Percentiles rank a stretch among this genome's conserved stretches.
phyloP scores from a whole-genome alignment of 2,329 filamentous ascomycete genomes.

The Talaromyces sp. region DNA sequence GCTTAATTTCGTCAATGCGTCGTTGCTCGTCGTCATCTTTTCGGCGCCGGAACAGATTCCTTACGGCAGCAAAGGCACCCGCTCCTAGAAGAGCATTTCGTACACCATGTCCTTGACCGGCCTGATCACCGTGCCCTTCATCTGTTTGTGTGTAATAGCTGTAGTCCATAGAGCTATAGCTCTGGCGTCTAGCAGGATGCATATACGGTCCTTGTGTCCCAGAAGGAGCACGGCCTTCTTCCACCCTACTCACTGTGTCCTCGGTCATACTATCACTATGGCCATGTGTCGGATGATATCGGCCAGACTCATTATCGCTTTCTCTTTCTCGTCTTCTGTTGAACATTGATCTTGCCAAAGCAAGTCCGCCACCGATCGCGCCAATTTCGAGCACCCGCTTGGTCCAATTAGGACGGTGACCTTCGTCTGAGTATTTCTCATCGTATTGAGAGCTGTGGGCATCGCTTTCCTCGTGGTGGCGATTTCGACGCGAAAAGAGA shows the following conservation, averaged over 20 bases:
- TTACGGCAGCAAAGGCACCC: slow-evolving; percentile 61
- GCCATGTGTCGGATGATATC: slow-evolving; percentile 54
- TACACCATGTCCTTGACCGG: slow-evolving; percentile 46
- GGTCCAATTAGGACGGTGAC: slow-evolving; percentile 54
- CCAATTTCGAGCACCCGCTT: slow-evolving; percentile 61
- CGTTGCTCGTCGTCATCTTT: slow-evolving; percentile 57
- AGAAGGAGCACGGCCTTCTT: slow-evolving; percentile 51
- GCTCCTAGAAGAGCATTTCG: slow-evolving; percentile 64
- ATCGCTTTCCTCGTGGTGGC: slow-evolving; percentile 46
- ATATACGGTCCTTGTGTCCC: slow-evolving; percentile 26
- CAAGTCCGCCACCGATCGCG: slow-evolving; percentile 62
- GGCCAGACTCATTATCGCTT: slow-evolving; percentile 52
- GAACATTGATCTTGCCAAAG: slow-evolving; percentile 60
- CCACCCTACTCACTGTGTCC: slow-evolving; percentile 44
- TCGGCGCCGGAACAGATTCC: slow-evolving; percentile 62
- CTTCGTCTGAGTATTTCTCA: slow-evolving; percentile 64
- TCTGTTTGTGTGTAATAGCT: slow-evolving; percentile 45
- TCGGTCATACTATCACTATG: slow-evolving; percentile 45
- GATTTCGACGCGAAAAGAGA: slow-evolving; percentile 44
- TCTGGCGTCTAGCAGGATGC: slow-evolving; percentile 28
- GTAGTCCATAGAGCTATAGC: slow-evolving; percentile 30
- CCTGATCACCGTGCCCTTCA: slow-evolving; percentile 39
- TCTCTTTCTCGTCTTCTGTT: slow-evolving; percentile 56
- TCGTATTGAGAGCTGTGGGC: slow-evolving; percentile 58
- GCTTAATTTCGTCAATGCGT: slow-evolving; percentile 56